Base-by-base conservation (phyloP, 225 moss, liverwort and hornwort species). In the Marchantia polymorpha region DNA sequence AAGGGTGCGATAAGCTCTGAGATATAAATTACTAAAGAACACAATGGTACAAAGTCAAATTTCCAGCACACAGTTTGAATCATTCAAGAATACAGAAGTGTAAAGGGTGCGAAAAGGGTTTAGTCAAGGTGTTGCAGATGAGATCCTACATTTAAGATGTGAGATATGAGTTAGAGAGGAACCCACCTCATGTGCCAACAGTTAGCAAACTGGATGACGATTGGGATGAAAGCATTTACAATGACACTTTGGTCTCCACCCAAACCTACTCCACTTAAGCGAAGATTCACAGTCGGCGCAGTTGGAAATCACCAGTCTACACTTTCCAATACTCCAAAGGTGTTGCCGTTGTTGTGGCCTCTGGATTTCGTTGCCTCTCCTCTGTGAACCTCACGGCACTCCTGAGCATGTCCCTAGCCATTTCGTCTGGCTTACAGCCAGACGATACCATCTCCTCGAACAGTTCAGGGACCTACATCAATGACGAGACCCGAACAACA, bases 371-470 rank as follows among this genome's bases (percentile, higher is more conserved):
- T 69, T 58, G 52, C 15, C 39, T 69, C 29, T 86, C 75, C 59
- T 81, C 79, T 73, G 78, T 90, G 60, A 90, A 95, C 66, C 92
- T 85, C 68, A 90, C 74, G 14, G 95, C 97, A 84, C 97, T 99
- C 77, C 95, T 95, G 75, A 95, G 93, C 97, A 99, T 99, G 78
- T 99, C 97, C 73, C 90, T 94, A 71, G 97, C 94, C 87, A 92
- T 99, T 67, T 88, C 87, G 81, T 99, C 97, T 20, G 97, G 97
- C 54, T 92, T 82, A 68, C 91, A 91, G 46, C 97, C 95, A 76
- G 95, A 85, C 73, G 75, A 76, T 52, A 93, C 72, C 97, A 95
- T 99, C 82, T 90, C 89, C 73, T 99, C 93, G 76, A 87, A 99
- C 29, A 95, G 82, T 47, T 87, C 81, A 29, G 92, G 90, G 61